phyloP scores from a whole-genome alignment of 2,329 filamentous ascomycete species.

The Aphanoascus verrucosus region DNA sequence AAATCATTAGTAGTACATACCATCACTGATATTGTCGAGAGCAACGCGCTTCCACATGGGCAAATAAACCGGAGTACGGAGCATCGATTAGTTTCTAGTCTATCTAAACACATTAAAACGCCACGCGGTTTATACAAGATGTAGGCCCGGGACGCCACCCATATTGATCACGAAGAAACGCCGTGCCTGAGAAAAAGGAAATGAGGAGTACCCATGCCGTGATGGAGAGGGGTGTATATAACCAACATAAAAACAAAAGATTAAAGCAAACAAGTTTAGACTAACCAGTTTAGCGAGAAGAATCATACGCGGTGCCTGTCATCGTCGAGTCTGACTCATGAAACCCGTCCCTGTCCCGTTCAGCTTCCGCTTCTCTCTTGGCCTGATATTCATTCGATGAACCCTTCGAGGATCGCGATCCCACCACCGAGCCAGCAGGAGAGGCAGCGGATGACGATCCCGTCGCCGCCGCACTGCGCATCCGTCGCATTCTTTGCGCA shows the following conservation, averaged over 20 bases:
- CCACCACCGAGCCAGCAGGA: neutral
- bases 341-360: neutral
- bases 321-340: neutral
- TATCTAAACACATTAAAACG: neutral
- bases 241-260: no score
- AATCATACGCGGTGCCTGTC: neutral
- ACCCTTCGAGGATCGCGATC: neutral
- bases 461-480: conserved; percentile 7
- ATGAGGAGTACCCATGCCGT: neutral
- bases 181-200: no score
- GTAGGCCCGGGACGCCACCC: no score
- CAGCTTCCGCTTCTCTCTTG: neutral
- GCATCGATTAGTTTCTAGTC: no score
- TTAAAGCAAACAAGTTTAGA: no score
- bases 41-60: neutral
- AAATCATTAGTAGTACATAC: no score
- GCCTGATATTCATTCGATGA: neutral
- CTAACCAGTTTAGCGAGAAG: neutral
- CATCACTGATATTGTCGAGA: neutral
- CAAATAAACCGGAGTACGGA: neutral
- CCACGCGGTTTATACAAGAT: neutral
- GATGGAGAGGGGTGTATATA: neutral
- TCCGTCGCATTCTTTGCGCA: conserved; percentile 10
- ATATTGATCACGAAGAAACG: no score
- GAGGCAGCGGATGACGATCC: neutral